Percentiles rank a stretch among this genome's conserved stretches.
Conservation (phyloP, 257 asterid genomes). For the Eucommia ulmoides region DNA sequence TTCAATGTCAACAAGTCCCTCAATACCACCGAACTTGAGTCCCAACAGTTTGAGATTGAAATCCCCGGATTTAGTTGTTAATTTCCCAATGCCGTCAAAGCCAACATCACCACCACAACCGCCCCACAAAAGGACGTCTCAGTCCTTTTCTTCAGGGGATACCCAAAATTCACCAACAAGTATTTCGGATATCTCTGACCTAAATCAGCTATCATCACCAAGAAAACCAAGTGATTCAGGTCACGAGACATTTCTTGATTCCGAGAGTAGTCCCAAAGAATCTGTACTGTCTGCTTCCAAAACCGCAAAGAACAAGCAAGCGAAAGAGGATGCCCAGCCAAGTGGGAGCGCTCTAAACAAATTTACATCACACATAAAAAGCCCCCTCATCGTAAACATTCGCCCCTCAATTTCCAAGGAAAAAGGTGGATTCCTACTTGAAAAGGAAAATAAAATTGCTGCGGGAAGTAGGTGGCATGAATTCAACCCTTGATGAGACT, state of each 20-base stretch:
- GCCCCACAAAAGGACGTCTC: neutral
- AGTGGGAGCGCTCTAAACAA: constrained; percentile 50
- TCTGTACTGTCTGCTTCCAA: too few relatives aligned
- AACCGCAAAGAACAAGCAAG: constrained; percentile 36
- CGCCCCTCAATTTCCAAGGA: constrained; percentile 83
- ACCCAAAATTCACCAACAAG: neutral
- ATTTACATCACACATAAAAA: constrained; percentile 68
- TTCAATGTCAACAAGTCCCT: neutral
- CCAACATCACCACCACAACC: neutral
- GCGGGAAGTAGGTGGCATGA: constrained; percentile 93
- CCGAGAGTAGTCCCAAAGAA: too few relatives aligned
- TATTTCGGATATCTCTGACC: neutral
- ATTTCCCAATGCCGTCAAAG: neutral
- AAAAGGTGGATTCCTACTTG: constrained; percentile 83
- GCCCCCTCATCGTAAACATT: constrained; percentile 64
- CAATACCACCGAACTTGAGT: neutral
- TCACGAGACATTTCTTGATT: too few relatives aligned
- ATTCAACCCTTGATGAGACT: constrained; percentile 87
- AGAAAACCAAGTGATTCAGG: neutral
- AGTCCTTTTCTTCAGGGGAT: neutral
- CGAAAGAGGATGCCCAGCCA: constrained; percentile 46
- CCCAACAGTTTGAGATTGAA: neutral
- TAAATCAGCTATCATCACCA: neutral
- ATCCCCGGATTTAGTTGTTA: neutral
- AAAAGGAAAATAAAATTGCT: constrained; percentile 81